These are phyloP conservation scores for Didymella pomorum DNA, from an alignment of 2,329 filamentous ascomycete genomes.

Conservation along the genomic window DNA sequence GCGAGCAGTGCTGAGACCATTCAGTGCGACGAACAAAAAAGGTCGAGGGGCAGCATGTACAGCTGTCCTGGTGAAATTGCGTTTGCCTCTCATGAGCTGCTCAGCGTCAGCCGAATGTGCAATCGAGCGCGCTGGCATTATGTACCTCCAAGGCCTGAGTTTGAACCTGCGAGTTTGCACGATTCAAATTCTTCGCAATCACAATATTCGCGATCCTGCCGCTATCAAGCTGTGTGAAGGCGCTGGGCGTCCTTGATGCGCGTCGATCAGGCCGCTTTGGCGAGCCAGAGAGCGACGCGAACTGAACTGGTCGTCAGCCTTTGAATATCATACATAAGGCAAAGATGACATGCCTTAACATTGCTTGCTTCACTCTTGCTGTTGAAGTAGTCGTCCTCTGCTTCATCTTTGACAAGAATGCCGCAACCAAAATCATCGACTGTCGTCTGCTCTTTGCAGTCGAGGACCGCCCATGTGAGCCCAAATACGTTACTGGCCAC, in stretches of 20 bases:
- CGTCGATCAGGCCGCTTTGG: slow-evolving; percentile 29
- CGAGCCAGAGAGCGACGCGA: slow-evolving; percentile 30
- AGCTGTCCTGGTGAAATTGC: slow-evolving; percentile 77
- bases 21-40: slow-evolving; percentile 82
- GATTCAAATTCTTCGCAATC: slow-evolving; percentile 80
- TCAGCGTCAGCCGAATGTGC: slow-evolving; percentile 28
- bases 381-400: slow-evolving; percentile 36
- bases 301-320: slow-evolving; percentile 24
- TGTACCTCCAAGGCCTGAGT: slow-evolving; percentile 73
- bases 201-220: slow-evolving; percentile 79
- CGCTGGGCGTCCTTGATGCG: slow-evolving; percentile 44
- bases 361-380: slow-evolving; percentile 15
- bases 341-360: background rate
- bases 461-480: slow-evolving; percentile 72
- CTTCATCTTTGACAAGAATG: slow-evolving; percentile 62
- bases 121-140: background rate
- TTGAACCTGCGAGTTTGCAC: slow-evolving; percentile 77
- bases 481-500: slow-evolving; percentile 76
- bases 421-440: slow-evolving; percentile 81
- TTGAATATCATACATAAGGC: background rate
- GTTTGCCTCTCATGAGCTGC: slow-evolving; percentile 79
- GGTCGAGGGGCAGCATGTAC: slow-evolving; percentile 77
- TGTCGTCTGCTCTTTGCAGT: slow-evolving; percentile 76
- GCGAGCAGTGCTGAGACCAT: slow-evolving; percentile 54
- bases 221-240: slow-evolving; percentile 54